Evolutionary conservation across 2,329 filamentous ascomycete species (phyloP), one percentile per base, ranked within the genome.

Genomic region (Leptosphaerulina australis): DNA sequence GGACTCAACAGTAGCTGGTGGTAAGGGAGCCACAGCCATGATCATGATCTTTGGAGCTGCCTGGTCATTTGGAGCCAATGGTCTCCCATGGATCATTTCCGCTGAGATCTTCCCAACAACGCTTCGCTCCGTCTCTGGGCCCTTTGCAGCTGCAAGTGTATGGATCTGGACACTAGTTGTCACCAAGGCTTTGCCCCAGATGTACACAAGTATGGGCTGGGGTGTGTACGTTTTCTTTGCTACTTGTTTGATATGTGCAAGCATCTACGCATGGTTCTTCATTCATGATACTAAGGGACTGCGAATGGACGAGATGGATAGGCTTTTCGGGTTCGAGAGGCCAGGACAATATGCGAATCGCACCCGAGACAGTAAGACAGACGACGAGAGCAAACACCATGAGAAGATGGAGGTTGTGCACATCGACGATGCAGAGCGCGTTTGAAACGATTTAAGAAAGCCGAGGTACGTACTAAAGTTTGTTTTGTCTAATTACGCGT

Each of bases 71-170:
- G 31, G 20, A n/a, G 40, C 47, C 3, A 89, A 89, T 66, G 86
- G 86, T 2, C 88, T 85, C 0, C 87, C 87, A 0, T 91, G 88
- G 88, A 86, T 91, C 24, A 74, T 88, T 64, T 89, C 89, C 75
- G 70, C 68, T 0, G 87, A 91, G 71, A 90, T 91, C 79, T 91
- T 90, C 69, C 83, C 87, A 63, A 82, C 85, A 55, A 87, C 86
- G 71, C 82, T 84, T 15, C 79, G 86, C 4, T 63, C 48, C 2
- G 33, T 51, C 44, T 39, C 43, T 90, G 1, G 48, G 3, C 48
- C 88, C n/a, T 86, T 80, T 35, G 87, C 88, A 0, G 82, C 86
- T 0, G 84, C 83, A 9, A 87, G 82, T 74, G 89, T 90, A 71
- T 90, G 87, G 87, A 80, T 86, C 62, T 87, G 77, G 75, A 89